Evolutionary conservation across 78 protist genomes (phyloP), one percentile per base, ranked within the genome.

Genomic region (Speleostelium caveatum): DNA sequence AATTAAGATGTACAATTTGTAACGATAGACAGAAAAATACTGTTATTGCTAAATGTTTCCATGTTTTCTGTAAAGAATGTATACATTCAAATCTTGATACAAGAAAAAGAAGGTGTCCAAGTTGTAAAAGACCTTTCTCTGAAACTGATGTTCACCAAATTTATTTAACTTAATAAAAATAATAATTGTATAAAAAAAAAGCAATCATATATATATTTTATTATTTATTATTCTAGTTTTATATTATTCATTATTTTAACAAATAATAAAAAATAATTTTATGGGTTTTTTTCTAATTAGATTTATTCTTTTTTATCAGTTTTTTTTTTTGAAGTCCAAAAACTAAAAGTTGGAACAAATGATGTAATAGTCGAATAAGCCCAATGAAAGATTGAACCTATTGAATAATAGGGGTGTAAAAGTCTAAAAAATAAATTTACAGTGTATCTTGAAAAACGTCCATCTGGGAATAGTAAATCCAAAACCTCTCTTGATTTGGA

Each of bases 11-110:
- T 39, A 66, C 94, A 1, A 74, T 89, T 51, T 89, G 94, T 56
- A 89, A 89, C 32, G 94, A 89, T 58, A 62, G 87, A 56, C 86
- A 75, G 42, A 89, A 89, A 65, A 83, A 89, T 58, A n/a, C 30
- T 51, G 83, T 89, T 53, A 89, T 89, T 55, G 87, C 94, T 39
- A 66, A 83, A 55, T 89, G 94, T 65, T 89, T 69, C 28, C 94
- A 89, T 62, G 87, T 76, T 39, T 89, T 89, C 74, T 89, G 94
- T 42, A 83, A 61, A 39, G 86, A 68, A 56, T 89, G 94, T 76
- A 68, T 89, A 62, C 73, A 76, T 51, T 73, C 86, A 32, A 76
- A 74, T 79, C 76, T 89, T 2, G 88, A 89, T 56, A 79, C 80
- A n/a, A 74, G 94, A 74, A 73, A 74, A 30, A 62, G 94, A 66